Evolutionary conservation across 352 stramenopile species (phyloP).

Genomic region (Globisporangium heterothallicum): DNA sequence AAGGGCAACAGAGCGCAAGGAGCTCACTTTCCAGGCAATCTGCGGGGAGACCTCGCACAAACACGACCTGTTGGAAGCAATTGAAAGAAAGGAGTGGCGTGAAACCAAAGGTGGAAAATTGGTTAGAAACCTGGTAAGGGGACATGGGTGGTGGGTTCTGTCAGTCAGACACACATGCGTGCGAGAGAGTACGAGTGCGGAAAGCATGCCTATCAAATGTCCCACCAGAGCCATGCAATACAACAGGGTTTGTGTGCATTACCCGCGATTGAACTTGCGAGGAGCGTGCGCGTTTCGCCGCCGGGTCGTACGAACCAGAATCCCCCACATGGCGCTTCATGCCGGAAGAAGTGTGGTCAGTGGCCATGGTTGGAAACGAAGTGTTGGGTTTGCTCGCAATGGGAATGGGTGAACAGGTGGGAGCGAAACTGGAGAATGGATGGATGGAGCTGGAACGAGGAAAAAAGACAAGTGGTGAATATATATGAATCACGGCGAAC

Average conservation of each 20-base stretch:
- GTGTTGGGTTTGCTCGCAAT: no score
- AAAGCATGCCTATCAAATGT: conserved; percentile 2
- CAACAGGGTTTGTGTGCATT: conserved; percentile 13
- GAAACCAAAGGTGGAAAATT: conserved; percentile 8
- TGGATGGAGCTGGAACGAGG: background rate
- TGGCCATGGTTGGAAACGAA: conserved; percentile 11
- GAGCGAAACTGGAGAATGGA: conserved; percentile 4
- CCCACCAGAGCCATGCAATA: background rate
- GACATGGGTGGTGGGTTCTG: no score
- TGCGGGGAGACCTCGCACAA: conserved; percentile 62
- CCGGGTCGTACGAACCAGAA: conserved; percentile 16
- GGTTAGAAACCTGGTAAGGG: conserved; percentile 21
- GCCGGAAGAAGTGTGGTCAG: conserved; percentile 1
- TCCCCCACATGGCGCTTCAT: conserved; percentile 45
- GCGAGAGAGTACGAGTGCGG: background rate
- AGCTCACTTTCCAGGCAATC: conserved; percentile 83
- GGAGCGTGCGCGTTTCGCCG: conserved; percentile 33
- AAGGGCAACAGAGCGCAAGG: conserved; percentile 73
- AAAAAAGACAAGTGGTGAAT: background rate
- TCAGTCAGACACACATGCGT: background rate
- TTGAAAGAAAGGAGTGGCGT: background rate
- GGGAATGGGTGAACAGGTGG: background rate
- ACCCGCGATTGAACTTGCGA: conserved; percentile 40
- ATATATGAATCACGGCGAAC: background rate
- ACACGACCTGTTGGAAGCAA: conserved; percentile 47